Conservation (phyloP, 2,329 filamentous ascomycete species). For the Fusarium verticillioides region DNA sequence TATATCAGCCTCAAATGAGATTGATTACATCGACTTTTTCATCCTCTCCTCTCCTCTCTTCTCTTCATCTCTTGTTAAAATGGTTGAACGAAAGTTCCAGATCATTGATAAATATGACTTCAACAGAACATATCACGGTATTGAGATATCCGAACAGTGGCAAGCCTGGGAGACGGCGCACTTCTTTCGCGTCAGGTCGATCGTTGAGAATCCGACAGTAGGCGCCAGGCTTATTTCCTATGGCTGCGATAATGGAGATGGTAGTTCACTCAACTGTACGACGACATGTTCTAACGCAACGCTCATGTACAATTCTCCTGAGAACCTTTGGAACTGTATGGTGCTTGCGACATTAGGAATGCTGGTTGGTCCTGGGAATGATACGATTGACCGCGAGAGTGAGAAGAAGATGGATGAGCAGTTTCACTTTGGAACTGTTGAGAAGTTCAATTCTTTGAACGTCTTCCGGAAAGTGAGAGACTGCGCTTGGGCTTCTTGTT, state of each 20-base stretch:
- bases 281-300: neutral
- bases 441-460: neutral
- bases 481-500: conserved; percentile 2
- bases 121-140: neutral
- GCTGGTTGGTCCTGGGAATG: neutral
- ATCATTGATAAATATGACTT: neutral
- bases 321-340: neutral
- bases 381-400: neutral
- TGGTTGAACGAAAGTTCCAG: neutral
- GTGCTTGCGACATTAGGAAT: neutral
- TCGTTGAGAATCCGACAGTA: neutral
- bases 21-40: neutral
- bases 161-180: conserved; percentile 9
- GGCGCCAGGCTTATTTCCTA: neutral
- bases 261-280: neutral
- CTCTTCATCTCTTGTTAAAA: neutral
- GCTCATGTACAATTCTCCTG: neutral
- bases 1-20: neutral
- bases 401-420: neutral
- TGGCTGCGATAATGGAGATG: neutral
- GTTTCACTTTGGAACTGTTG: neutral
- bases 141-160: neutral
- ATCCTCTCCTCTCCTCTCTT: neutral
- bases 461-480: neutral
- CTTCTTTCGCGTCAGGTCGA: neutral